A percentile compares a stretch with the other conserved stretches of the same genome.
phyloP scores from a whole-genome alignment of 2,329 filamentous ascomycete genomes.

The Pseudocercospora macadamiae region DNA sequence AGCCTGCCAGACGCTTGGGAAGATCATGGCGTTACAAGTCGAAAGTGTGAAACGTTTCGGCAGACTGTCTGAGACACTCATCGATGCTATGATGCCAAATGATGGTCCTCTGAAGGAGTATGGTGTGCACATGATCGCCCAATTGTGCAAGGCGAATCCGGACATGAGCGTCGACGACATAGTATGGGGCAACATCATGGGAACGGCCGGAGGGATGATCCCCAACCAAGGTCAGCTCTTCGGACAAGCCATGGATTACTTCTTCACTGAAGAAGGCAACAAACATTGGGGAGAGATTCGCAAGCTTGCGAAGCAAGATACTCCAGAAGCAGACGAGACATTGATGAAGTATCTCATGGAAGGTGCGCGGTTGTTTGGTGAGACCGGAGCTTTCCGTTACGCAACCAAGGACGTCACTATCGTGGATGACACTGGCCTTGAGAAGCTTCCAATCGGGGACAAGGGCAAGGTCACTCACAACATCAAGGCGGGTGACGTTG shows the following conservation, averaged over 20 bases:
- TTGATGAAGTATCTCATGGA: slow-evolving; percentile 57
- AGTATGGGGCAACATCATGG: slow-evolving; percentile 61
- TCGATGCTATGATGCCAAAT: slow-evolving; percentile 44
- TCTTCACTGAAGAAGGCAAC: slow-evolving; percentile 52
- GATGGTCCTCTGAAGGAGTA: slow-evolving; percentile 53
- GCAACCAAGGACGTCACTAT: slow-evolving; percentile 40
- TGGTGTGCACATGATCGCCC: slow-evolving; percentile 59
- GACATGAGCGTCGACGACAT: slow-evolving; percentile 51
- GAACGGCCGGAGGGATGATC: slow-evolving; percentile 60
- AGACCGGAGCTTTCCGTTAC: slow-evolving; percentile 47
- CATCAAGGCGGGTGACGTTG: slow-evolving; percentile 42
- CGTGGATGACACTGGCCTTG: slow-evolving; percentile 34
- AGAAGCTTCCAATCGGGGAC: slow-evolving; percentile 13
- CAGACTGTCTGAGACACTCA: slow-evolving; percentile 45
- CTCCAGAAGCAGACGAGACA: slow-evolving; percentile 50
- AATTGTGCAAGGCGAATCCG: slow-evolving; percentile 50
- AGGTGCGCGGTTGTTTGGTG: slow-evolving; percentile 47
- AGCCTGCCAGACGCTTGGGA: slow-evolving; percentile 54
- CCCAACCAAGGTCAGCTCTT: slow-evolving; percentile 62
- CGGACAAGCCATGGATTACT: slow-evolving; percentile 60
- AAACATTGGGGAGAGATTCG: slow-evolving; percentile 44
- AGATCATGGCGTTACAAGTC: slow-evolving; percentile 54
- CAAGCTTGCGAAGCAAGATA: slow-evolving; percentile 50
- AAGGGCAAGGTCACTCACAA: slow-evolving; percentile 30
- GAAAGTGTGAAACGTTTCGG: slow-evolving; percentile 45